Percentiles rank a stretch among this genome's conserved stretches.
phyloP scores from a whole-genome alignment of 1,284 basidiomycete species.

The Bondarzewia mesenterica region DNA sequence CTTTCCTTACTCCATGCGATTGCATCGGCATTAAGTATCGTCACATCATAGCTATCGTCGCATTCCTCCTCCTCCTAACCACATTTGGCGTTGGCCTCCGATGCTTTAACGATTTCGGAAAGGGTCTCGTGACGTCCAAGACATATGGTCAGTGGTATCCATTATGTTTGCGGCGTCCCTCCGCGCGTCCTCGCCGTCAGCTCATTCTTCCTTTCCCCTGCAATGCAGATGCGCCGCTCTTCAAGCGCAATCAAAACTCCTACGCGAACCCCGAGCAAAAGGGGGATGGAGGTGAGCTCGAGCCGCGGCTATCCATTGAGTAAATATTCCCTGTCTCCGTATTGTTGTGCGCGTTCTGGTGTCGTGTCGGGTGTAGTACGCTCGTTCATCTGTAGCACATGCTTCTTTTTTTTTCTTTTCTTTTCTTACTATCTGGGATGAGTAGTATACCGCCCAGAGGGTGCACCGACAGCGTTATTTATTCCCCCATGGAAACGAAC shows the following conservation, averaged over 20 bases:
- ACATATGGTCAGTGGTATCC: conserved; percentile 55
- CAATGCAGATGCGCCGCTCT: conserved; percentile 10
- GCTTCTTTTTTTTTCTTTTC: neutral
- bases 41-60: conserved; percentile 48
- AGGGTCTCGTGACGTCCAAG: conserved; percentile 63
- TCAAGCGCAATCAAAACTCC: conserved; percentile 1
- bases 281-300: neutral
- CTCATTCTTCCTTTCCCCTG: conserved; percentile 2
- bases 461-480: neutral
- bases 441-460: too few relatives aligned
- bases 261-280: neutral
- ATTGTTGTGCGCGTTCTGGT: neutral
- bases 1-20: neutral
- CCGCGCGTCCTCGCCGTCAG: conserved; percentile 16
- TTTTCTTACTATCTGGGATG: too few relatives aligned
- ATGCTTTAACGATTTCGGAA: conserved; percentile 74
- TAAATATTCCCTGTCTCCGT: conserved; percentile 13
- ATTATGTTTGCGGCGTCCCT: conserved; percentile 20
- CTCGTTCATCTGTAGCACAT: neutral
- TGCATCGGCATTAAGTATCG: conserved; percentile 1
- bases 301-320: conserved; percentile 42
- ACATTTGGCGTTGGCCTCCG: conserved; percentile 70
- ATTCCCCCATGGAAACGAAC: neutral
- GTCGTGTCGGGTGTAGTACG: neutral
- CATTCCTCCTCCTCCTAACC: conserved; percentile 62